Conservation (phyloP, 805 yeast species). For the Spathaspora gorwiae region DNA sequence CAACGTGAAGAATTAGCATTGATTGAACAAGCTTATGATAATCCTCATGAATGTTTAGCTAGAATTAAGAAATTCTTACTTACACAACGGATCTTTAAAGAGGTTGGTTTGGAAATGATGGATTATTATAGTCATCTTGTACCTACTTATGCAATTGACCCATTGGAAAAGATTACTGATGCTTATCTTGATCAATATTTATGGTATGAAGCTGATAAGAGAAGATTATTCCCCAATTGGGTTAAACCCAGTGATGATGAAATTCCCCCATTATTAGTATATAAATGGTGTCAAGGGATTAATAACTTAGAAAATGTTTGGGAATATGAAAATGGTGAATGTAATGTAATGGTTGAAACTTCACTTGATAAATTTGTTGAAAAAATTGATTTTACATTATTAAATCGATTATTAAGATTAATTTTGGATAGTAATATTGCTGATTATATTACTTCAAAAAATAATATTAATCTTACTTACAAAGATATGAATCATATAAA, state of each 20-base stretch:
- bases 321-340: conserved; percentile 70
- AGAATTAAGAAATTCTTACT: conserved; percentile 76
- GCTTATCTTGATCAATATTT: conserved; percentile 92
- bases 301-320: conserved; percentile 76
- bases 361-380: conserved; percentile 68
- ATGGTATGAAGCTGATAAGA: conserved; percentile 91
- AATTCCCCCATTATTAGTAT: conserved; percentile 84
- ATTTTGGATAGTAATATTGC: conserved; percentile 88
- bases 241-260: conserved; percentile 92
- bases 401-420: conserved; percentile 75
- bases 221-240: conserved; percentile 92
- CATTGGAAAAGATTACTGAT: conserved; percentile 91
- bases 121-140: conserved; percentile 80
- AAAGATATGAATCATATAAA: conserved; percentile 95
- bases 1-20: conserved; percentile 91
- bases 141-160: conserved; percentile 87
- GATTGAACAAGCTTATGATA: conserved; percentile 94
- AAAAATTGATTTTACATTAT: conserved; percentile 80
- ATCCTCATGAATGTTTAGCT: conserved; percentile 88
- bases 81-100: conserved; percentile 90
- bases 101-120: conserved; percentile 81
- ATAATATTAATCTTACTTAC: conserved; percentile 73
- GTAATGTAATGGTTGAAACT: conserved; percentile 82
- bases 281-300: conserved; percentile 92
- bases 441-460: conserved; percentile 89